Percentiles rank a stretch among this genome's conserved stretches.
Evolutionary conservation across 345 rosid species (phyloP).

Genomic region (Eucalyptus sp.): DNA sequence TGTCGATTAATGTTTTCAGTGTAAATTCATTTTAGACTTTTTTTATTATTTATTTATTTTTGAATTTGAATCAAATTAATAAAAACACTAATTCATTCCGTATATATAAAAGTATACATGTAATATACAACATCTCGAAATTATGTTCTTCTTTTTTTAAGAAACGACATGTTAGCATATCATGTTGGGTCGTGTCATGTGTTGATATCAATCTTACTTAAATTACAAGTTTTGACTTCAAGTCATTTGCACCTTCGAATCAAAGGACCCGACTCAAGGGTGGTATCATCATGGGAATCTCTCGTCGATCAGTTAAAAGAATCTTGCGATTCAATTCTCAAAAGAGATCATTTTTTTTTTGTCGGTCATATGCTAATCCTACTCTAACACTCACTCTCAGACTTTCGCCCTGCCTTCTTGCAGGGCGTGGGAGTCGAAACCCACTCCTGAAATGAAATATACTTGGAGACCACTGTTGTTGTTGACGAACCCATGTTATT

Average conservation of each 20-base stretch:
- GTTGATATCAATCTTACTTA: fast-evolving
- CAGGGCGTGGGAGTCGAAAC: too few relatives aligned
- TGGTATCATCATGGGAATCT: background rate
- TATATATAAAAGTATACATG: too few relatives aligned
- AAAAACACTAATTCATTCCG: too few relatives aligned
- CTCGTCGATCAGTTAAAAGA: background rate
- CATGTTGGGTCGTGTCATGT: fast-evolving
- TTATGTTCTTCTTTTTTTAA: too few relatives aligned
- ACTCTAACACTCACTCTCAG: too few relatives aligned
- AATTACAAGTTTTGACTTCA: background rate
- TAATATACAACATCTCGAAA: too few relatives aligned
- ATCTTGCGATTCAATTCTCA: background rate
- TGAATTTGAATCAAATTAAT: too few relatives aligned
- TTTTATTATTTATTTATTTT: too few relatives aligned
- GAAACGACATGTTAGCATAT: fast-evolving
- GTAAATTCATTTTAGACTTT: too few relatives aligned
- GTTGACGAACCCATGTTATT: background rate
- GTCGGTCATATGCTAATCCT: too few relatives aligned
- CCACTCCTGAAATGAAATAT: background rate
- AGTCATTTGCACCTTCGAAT: background rate
- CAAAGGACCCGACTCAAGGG: background rate
- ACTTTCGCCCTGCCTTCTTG: too few relatives aligned
- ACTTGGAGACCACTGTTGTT: background rate
- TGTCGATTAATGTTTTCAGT: too few relatives aligned
- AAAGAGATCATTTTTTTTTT: background rate